Evolutionary conservation across 176 grass and related monocot species (phyloP).

Genomic region (Eleusine indica): DNA sequence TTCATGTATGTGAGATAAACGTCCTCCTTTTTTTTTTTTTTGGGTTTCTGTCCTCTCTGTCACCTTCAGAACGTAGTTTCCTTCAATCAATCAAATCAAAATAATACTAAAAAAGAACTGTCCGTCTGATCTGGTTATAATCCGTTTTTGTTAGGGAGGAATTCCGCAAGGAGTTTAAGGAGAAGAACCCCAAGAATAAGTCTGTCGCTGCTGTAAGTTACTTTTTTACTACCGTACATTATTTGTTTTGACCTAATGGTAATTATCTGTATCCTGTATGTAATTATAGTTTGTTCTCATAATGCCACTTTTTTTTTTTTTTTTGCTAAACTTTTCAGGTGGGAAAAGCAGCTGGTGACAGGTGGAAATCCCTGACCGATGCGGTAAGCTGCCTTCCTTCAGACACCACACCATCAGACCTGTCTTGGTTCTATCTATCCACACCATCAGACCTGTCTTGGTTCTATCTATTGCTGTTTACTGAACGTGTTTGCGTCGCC

Average conservation of each 20-base stretch:
- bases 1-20: constrained; percentile 79
- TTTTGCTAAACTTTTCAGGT: constrained; percentile 34
- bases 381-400: constrained; percentile 44
- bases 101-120: too few species aligned
- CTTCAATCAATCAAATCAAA: too few species aligned
- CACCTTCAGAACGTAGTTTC: too few species aligned
- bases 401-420: too few species aligned
- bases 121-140: not conserved
- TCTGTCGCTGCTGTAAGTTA: constrained; percentile 70
- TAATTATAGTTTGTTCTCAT: not conserved
- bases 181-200: constrained; percentile 96
- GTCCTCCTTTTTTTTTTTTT: not conserved
- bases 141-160: constrained; percentile 56
- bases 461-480: not conserved
- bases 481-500: not conserved
- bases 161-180: constrained; percentile 89
- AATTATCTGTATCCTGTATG: not conserved
- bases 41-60: too few species aligned
- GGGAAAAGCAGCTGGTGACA: constrained; percentile 87
- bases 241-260: rapidly evolving
- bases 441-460: too few species aligned
- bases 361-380: constrained; percentile 89
- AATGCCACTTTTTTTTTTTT: not conserved
- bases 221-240: not conserved
- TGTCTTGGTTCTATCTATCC: too few species aligned